phyloP scores from a whole-genome alignment of 441 rosid species.

The Gossypium trilobum region DNA sequence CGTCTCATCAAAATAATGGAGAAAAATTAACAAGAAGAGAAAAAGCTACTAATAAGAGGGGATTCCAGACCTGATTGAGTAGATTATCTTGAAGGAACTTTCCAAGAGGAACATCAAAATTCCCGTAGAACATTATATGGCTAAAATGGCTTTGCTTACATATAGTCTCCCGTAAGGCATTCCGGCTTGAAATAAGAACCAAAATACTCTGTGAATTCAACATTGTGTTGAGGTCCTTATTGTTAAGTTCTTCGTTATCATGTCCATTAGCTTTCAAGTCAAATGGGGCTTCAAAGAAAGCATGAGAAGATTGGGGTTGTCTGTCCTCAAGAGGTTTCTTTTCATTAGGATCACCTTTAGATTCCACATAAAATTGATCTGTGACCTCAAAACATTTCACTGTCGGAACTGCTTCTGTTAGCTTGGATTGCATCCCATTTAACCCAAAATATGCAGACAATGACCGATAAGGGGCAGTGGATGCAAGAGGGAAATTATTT shows the following conservation, averaged over 20 bases:
- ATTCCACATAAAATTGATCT: conserved; percentile 26
- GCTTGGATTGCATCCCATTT: conserved; percentile 25
- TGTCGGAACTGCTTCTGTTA: conserved; percentile 34
- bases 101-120: conserved; percentile 82
- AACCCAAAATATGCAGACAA: conserved; percentile 58
- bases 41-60: conserved; percentile 11
- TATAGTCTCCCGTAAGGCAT: conserved; percentile 49
- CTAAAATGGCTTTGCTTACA: conserved; percentile 94
- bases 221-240: conserved; percentile 34
- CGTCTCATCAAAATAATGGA: background rate
- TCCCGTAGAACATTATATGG: conserved; percentile 79
- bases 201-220: conserved; percentile 70
- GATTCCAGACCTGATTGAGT: conserved; percentile 66
- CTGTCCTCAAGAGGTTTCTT: conserved; percentile 34
- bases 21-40: background rate
- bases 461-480: conserved; percentile 36
- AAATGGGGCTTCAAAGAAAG: conserved; percentile 24
- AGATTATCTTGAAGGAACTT: conserved; percentile 72
- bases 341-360: conserved; percentile 28
- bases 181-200: conserved; percentile 80
- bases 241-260: conserved; percentile 31
- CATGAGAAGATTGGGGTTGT: conserved; percentile 22
- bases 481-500: conserved; percentile 32
- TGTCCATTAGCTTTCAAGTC: conserved; percentile 26
- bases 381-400: conserved; percentile 28